Conservation (phyloP, 768 basidiomycete genomes). For the Lactifluus piperatus region DNA sequence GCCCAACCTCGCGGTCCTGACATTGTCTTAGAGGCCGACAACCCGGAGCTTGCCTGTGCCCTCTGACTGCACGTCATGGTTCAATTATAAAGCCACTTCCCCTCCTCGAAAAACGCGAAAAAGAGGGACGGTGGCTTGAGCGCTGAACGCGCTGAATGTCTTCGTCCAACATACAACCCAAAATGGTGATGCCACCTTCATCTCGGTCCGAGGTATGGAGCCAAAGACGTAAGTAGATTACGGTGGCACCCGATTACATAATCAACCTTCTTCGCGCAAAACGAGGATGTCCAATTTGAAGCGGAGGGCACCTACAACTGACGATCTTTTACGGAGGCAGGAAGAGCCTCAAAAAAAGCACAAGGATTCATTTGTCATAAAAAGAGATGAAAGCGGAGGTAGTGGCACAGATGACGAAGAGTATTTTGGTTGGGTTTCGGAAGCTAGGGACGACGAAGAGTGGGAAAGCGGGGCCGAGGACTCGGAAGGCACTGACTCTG, state of each 20-base stretch:
- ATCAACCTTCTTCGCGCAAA: not conserved
- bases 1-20: no score
- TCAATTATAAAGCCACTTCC: no score
- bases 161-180: no score
- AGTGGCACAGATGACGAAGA: slow-evolving; percentile 8
- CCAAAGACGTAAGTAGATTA: no score
- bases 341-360: slow-evolving; percentile 23
- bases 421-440: not conserved
- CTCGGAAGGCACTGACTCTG: not conserved
- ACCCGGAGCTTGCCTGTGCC: no score
- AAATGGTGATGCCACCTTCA: no score
- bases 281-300: slow-evolving; percentile 24
- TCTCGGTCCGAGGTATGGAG: no score
- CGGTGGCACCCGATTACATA: not conserved
- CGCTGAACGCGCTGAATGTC: no score
- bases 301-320: slow-evolving; percentile 26
- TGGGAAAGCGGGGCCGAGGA: not conserved
- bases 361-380: slow-evolving; percentile 17
- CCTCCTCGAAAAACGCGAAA: no score
- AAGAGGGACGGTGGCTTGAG: no score
- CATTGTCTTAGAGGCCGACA: no score
- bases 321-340: slow-evolving; percentile 31
- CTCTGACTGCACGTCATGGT: no score
- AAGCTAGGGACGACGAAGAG: not conserved
- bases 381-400: slow-evolving; percentile 21